These are phyloP conservation scores for Fusarium acutatum DNA, from an alignment of 2,329 filamentous ascomycete genomes.

Conservation along the genomic window DNA sequence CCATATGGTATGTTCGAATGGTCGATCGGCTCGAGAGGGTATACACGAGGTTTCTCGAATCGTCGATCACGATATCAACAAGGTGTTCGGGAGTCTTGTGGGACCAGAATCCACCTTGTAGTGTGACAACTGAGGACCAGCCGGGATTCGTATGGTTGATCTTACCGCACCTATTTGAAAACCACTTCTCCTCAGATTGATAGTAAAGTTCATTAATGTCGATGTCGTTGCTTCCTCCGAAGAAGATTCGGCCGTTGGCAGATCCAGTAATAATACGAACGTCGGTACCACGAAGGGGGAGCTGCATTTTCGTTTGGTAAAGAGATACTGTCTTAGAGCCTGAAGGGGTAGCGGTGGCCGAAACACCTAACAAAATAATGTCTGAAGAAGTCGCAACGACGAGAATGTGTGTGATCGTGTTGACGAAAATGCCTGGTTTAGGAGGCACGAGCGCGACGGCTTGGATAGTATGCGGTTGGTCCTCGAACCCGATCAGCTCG, in stretches of 20 bases:
- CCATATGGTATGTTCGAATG: slow-evolving; percentile 91
- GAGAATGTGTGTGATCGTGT: slow-evolving; percentile 84
- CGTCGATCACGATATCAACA: slow-evolving; percentile 84
- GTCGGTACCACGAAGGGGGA: slow-evolving; percentile 78
- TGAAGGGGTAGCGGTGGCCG: slow-evolving; percentile 70
- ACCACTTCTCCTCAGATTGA: slow-evolving; percentile 98
- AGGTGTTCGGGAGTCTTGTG: slow-evolving; percentile 69
- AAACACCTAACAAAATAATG: slow-evolving; percentile 87
- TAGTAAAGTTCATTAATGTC: slow-evolving; percentile 96
- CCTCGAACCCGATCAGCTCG: slow-evolving; percentile 90
- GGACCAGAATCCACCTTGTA: slow-evolving; percentile 61
- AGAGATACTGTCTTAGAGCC: slow-evolving; percentile 79
- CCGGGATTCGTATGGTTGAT: slow-evolving; percentile 85
- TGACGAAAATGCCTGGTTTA: slow-evolving; percentile 86
- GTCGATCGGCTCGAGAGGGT: slow-evolving; percentile 88
- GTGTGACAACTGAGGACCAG: slow-evolving; percentile 69
- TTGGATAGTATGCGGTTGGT: slow-evolving; percentile 86
- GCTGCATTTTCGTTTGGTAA: slow-evolving; percentile 88
- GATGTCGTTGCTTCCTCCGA: slow-evolving; percentile 80
- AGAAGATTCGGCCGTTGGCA: slow-evolving; percentile 90
- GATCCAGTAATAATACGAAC: slow-evolving; percentile 84
- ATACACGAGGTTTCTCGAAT: slow-evolving; percentile 88
- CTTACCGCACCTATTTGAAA: slow-evolving; percentile 85
- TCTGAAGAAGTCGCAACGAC: slow-evolving; percentile 88
- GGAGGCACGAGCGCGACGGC: slow-evolving; percentile 89